Conservation (phyloP, 768 basidiomycete species). For the Suillus fuscotomentosus region DNA sequence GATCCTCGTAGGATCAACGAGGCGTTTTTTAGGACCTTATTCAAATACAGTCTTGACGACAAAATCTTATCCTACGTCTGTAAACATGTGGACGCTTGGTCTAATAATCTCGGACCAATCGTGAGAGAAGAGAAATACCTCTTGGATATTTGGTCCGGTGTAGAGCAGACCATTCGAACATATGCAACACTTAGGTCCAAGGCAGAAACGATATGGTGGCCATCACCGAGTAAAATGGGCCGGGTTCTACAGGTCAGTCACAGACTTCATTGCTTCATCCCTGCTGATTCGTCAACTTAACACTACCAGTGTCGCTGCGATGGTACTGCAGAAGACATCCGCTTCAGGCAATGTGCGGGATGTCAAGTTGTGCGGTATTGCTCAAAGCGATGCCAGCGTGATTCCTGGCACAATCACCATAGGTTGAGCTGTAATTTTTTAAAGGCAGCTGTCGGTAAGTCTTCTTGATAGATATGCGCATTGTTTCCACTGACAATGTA, state of each 20-base stretch:
- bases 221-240: not conserved
- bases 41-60: not conserved
- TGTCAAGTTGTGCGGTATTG: not conserved
- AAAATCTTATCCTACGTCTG: not conserved
- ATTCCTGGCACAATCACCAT: conserved; percentile 1
- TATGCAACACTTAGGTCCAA: not conserved
- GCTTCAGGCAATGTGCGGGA: not conserved
- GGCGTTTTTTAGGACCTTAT: not conserved
- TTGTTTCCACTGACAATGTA: not conserved
- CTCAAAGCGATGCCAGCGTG: not conserved
- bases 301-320: not conserved
- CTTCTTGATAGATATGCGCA: not conserved
- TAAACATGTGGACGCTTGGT: not conserved
- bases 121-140: not conserved
- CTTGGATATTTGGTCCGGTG: not conserved
- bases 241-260: not conserved
- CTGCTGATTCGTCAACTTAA: not conserved
- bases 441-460: not conserved
- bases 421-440: not conserved
- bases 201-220: not conserved
- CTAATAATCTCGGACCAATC: not conserved
- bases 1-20: not conserved
- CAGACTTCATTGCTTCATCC: not conserved
- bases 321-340: not conserved
- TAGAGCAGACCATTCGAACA: not conserved